Base-by-base conservation (phyloP, 106 monocot genomes). In the Phalaenopsis equestris region DNA sequence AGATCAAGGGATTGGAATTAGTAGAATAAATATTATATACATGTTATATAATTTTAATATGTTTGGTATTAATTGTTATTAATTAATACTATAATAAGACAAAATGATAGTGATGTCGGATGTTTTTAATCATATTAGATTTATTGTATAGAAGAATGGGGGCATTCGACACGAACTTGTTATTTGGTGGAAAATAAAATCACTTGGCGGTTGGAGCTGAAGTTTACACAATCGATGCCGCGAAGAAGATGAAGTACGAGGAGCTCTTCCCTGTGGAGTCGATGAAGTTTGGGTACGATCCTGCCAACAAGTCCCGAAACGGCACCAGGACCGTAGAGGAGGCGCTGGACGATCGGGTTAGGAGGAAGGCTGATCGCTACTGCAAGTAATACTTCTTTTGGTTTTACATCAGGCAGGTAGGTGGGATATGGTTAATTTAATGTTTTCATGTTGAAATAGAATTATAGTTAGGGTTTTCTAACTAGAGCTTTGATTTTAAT, bases 171-270 rank as follows among this genome's bases (percentile, higher is more conserved):
- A n/a, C n/a, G n/a, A n/a, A n/a, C n/a, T n/a, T n/a, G n/a, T n/a
- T n/a, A n/a, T n/a, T n/a, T n/a, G n/a, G n/a, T n/a, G n/a, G n/a
- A n/a, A n/a, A n/a, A n/a, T n/a, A n/a, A n/a, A n/a, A n/a, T n/a
- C n/a, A n/a, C n/a, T n/a, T n/a, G n/a, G n/a, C 77, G 30, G 64
- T 76, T 19, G 85, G 79, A 2, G 84, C 80, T 47, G 81, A 89
- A 11, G 72, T 87, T 14, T 99, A 95, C 90, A 95, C 94, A 42
- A 99, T 99, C 67, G 99, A 93, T 46, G 91, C 99, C 9, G 92
- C 93, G 73, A 99, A 99, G 95, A 85, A 86, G 89, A 88, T 99
- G 93, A 99, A 99, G 88, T 99, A 99, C 83, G 95, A 99, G 89
- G 99, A 99, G 86, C 75, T 99, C 18, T 99, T 99, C 81, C 99